phyloP scores from a whole-genome alignment of 371 early-diverging fungal species.

The Mycotypha africana region DNA sequence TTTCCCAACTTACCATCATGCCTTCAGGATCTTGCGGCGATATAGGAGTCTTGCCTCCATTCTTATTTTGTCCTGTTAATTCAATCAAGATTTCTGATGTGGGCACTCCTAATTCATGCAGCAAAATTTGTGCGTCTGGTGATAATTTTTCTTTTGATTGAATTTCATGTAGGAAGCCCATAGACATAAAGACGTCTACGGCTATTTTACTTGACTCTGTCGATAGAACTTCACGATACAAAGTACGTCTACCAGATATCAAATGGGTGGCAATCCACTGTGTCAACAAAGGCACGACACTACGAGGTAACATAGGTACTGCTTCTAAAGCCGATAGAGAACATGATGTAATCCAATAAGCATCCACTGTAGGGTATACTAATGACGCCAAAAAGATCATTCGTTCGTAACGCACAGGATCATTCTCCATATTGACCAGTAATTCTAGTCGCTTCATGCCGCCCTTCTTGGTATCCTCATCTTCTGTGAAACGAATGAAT shows the following conservation, averaged over 20 bases:
- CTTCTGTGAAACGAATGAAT: slow-evolving; percentile 17
- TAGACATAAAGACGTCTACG: slow-evolving; percentile 37
- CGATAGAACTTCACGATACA: slow-evolving; percentile 44
- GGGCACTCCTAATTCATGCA: slow-evolving; percentile 44
- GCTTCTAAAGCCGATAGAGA: slow-evolving; percentile 44
- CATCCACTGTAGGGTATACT: slow-evolving; percentile 43
- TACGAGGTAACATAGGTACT: slow-evolving; percentile 42
- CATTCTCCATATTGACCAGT: slow-evolving; percentile 29
- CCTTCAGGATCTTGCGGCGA: slow-evolving; percentile 41
- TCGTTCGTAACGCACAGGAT: slow-evolving; percentile 34
- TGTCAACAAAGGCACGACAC: slow-evolving; percentile 35
- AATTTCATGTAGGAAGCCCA: slow-evolving; percentile 39
- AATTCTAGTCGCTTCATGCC: slow-evolving; percentile 19
- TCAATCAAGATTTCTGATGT: slow-evolving; percentile 40
- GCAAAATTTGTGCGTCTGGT: slow-evolving; percentile 41
- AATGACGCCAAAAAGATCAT: slow-evolving; percentile 38
- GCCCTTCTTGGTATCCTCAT: no score
- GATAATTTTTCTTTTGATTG: slow-evolving; percentile 38
- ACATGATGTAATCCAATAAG: slow-evolving; percentile 49
- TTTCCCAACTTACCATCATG: slow-evolving; percentile 32
- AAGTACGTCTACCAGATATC: slow-evolving; percentile 39
- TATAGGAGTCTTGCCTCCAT: slow-evolving; percentile 31
- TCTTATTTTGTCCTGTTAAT: slow-evolving; percentile 39
- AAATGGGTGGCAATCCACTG: slow-evolving; percentile 52
- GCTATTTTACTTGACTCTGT: slow-evolving; percentile 42